Evolutionary conservation across 2,329 filamentous ascomycete genomes (phyloP).

Genomic region (Xylaria sp.): DNA sequence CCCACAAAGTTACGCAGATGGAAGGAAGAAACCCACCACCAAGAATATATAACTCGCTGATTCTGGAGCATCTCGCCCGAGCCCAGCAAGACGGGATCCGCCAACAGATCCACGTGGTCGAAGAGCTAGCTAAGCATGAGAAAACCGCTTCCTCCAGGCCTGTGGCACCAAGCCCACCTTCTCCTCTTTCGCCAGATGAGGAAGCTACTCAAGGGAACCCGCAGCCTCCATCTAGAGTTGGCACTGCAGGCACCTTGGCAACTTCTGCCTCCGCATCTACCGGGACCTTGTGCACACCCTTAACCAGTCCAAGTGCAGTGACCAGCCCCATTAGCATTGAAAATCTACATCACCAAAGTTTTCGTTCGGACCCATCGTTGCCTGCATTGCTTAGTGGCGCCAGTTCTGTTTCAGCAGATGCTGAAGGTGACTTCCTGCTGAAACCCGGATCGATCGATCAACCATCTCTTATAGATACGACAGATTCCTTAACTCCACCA

Average conservation of each 20-base stretch:
- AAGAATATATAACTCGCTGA: conserved; percentile 53
- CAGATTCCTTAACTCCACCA: conserved; percentile 66
- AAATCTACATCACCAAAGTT: conserved; percentile 56
- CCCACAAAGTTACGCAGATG: conserved; percentile 57
- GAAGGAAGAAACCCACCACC: conserved; percentile 53
- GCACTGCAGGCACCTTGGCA: conserved; percentile 58
- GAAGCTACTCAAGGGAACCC: conserved; percentile 51
- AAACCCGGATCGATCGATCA: conserved; percentile 60
- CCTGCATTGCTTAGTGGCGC: conserved; percentile 72
- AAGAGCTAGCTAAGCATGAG: conserved; percentile 49
- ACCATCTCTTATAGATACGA: conserved; percentile 61
- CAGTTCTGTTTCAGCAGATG: conserved; percentile 71
- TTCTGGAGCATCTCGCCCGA: conserved; percentile 54
- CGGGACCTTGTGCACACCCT: conserved; percentile 60
- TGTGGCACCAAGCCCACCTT: conserved; percentile 9
- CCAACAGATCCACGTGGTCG: conserved; percentile 51
- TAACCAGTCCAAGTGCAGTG: conserved; percentile 66
- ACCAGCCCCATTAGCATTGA: conserved; percentile 60
- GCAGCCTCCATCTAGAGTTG: conserved; percentile 53
- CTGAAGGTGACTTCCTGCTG: conserved; percentile 69
- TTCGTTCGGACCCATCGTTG: conserved; percentile 72
- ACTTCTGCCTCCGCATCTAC: conserved; percentile 66
- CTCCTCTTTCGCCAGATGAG: conserved; percentile 58
- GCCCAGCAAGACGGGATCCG: conserved; percentile 51
- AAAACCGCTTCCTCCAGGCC: conserved; percentile 39